These are phyloP conservation scores for Tetraselmis chui DNA, from an alignment of 139 green algal species.

Conservation along the genomic window DNA sequence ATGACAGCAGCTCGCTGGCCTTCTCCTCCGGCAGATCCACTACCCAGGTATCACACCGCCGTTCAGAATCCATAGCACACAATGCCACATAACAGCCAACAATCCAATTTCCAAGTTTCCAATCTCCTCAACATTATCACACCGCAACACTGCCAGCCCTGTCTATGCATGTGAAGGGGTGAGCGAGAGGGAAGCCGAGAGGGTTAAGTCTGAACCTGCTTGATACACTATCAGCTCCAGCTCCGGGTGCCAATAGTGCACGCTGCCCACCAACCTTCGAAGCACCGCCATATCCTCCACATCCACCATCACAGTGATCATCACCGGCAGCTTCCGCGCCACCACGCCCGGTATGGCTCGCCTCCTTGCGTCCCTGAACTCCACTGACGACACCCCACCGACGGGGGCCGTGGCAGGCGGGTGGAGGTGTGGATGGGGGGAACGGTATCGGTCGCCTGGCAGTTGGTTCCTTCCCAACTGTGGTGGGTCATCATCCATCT, in stretches of 20 bases:
- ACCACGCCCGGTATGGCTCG: background rate
- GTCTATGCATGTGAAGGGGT: too few species aligned
- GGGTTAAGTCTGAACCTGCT: too few species aligned
- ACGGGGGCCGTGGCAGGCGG: background rate
- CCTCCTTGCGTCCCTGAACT: background rate
- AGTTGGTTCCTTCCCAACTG: background rate
- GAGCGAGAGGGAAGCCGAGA: too few species aligned
- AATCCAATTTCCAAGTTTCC: too few species aligned
- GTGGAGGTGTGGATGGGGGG: background rate
- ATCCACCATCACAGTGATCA: background rate
- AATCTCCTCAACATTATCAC: too few species aligned
- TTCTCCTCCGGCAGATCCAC: background rate
- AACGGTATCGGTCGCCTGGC: background rate
- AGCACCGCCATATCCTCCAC: background rate
- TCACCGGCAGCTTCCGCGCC: background rate
- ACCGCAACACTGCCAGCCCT: too few species aligned
- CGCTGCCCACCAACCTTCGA: constrained; percentile 9
- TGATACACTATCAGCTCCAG: constrained; percentile 9
- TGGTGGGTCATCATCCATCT: background rate
- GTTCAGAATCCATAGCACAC: too few species aligned
- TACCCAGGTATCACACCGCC: too few species aligned
- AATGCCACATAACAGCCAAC: too few species aligned
- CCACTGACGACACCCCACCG: background rate
- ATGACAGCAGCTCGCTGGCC: background rate
- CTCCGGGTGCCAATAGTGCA: constrained; percentile 24